Base-by-base conservation (phyloP, 768 basidiomycete genomes). In the Pleurotus citrinopileatus region DNA sequence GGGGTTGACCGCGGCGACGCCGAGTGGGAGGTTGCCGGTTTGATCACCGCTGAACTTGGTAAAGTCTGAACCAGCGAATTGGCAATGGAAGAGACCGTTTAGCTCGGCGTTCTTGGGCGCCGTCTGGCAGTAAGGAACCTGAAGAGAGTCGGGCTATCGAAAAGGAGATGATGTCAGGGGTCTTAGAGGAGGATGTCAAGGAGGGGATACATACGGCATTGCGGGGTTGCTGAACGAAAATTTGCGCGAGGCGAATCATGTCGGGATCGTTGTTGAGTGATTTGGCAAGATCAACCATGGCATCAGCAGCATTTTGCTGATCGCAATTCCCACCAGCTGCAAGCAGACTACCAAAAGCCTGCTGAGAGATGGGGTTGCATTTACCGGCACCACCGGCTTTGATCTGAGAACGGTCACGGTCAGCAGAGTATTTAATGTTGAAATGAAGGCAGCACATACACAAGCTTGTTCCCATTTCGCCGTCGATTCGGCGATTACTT, bases 61-160 rank as follows among this genome's bases (percentile, higher is more conserved):
- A 56, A 73, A 72, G 52, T 78, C 69, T 0, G 74, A 69, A 8
- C 75, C 70, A 2, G 63, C 61, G 59, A 78, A 78, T 60, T 81
- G 77, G 57, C 78, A 79, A 42, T 81, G 79, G 74, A 80, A 79
- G n/a, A 81, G 66, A 1, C 78, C 78, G 42, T 72, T 68, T 26
- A 81, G 75, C 61, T 80, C 78, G 0, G 64, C 36, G 56, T 80
- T 79, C 65, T 69, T 68, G 8, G 79, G 78, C 0, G 76, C 76
- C 13, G 64, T 60, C 54, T 81, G 78, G 61, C 79, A 81, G 62
- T 79, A 81, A 5, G 77, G 78, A 10, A 73, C 70, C 54, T 73
- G 70, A 13, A 77, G 69, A 42, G 71, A 73, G 59, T 73, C 73
- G 42, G 79, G 77, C 74, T 78, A 42, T 40, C 7, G 12, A 9